phyloP scores from a whole-genome alignment of 2,329 filamentous ascomycete species.

The Nothophaeocryptopus gaeumannii region DNA sequence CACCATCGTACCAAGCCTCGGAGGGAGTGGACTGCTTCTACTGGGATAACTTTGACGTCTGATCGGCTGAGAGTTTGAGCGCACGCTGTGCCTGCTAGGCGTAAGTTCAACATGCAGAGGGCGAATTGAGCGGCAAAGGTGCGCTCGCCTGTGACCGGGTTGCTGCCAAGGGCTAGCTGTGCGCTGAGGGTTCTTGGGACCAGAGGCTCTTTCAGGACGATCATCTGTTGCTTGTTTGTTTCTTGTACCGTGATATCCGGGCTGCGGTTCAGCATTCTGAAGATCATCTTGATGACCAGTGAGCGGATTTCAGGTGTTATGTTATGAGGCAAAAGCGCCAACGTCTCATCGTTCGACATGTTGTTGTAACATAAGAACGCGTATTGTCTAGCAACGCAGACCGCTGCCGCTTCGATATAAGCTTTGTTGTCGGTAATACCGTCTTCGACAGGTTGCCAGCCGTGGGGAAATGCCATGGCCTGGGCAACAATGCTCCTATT shows the following conservation, averaged over 20 bases:
- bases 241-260: slow-evolving; percentile 73
- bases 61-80: slow-evolving; percentile 24
- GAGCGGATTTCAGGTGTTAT: slow-evolving; percentile 59
- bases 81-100: slow-evolving; percentile 52
- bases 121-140: slow-evolving; percentile 70
- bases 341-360: slow-evolving; percentile 49
- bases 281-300: slow-evolving; percentile 62
- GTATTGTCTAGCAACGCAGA: slow-evolving; percentile 35
- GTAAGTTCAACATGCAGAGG: slow-evolving; percentile 70
- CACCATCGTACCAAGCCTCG: slow-evolving; percentile 77
- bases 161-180: slow-evolving; percentile 73
- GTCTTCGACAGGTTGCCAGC: slow-evolving; percentile 31
- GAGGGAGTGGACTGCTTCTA: slow-evolving; percentile 70
- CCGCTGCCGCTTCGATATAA: slow-evolving; percentile 32
- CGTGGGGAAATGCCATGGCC: slow-evolving; percentile 27
- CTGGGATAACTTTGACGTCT: slow-evolving; percentile 20
- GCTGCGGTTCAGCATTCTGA: slow-evolving; percentile 66
- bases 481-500: slow-evolving; percentile 42
- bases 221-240: slow-evolving; percentile 56
- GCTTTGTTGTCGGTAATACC: slow-evolving; percentile 26
- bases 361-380: slow-evolving; percentile 40
- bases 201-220: slow-evolving; percentile 67
- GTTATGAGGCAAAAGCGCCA: slow-evolving; percentile 41
- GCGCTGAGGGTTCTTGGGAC: slow-evolving; percentile 76
- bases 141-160: slow-evolving; percentile 58